Conservation (phyloP, 805 yeast genomes). For the Priceomyces fermenticarens region DNA sequence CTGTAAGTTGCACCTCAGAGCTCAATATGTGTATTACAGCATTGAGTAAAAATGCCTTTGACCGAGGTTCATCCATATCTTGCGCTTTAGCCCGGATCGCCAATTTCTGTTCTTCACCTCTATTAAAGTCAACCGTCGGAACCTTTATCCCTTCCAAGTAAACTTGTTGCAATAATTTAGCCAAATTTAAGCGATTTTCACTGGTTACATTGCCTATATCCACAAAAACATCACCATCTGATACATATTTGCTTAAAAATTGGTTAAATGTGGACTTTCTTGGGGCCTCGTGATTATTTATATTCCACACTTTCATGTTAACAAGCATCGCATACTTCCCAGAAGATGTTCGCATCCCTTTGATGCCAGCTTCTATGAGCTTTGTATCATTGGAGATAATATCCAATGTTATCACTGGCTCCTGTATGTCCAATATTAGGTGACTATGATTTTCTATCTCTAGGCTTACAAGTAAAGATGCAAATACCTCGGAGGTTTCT, state of each 20-base stretch:
- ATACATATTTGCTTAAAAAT: constrained; percentile 36
- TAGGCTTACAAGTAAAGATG: constrained; percentile 26
- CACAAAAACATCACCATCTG: constrained; percentile 27
- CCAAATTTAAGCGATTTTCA: constrained; percentile 10
- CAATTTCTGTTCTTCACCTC: neutral
- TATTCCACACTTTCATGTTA: neutral
- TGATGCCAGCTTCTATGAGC: constrained; percentile 28
- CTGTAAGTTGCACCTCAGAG: constrained; percentile 51
- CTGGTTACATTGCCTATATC: constrained; percentile 23
- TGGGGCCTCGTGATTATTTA: neutral
- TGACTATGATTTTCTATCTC: constrained; percentile 32
- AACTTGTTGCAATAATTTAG: constrained; percentile 14
- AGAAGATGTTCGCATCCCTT: constrained; percentile 15
- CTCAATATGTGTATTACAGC: constrained; percentile 54
- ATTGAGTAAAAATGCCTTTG: constrained; percentile 42
- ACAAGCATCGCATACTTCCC: neutral
- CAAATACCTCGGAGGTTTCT: constrained; percentile 18
- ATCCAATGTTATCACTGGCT: constrained; percentile 20
- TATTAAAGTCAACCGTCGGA: constrained; percentile 22
- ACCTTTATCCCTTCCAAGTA: constrained; percentile 19
- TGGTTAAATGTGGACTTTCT: constrained; percentile 18
- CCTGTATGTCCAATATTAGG: constrained; percentile 18
- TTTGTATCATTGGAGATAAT: constrained; percentile 28
- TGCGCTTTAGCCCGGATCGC: neutral
- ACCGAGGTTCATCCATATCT: constrained; percentile 6